A percentile compares a stretch with the other conserved stretches of the same genome.
Conservation (phyloP, 1,139 yeast genomes). For the Yamadazyma diddensiae region DNA sequence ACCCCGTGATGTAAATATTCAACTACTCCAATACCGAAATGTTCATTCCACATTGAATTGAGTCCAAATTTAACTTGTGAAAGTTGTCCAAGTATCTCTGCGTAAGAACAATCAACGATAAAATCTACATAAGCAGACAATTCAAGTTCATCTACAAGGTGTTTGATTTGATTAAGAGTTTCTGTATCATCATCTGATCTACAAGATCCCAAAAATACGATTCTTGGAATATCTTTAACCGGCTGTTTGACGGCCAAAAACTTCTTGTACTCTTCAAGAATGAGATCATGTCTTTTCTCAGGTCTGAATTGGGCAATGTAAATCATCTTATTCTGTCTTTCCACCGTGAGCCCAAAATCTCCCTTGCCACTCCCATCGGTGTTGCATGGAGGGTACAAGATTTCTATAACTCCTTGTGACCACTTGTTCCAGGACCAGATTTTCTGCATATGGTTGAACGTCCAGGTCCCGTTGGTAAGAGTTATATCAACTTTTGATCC, state of each 20-base stretch:
- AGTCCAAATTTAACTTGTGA: slow-evolving; percentile 70
- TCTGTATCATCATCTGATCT: slow-evolving; percentile 65
- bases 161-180: slow-evolving; percentile 51
- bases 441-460: slow-evolving; percentile 62
- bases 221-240: slow-evolving; percentile 37
- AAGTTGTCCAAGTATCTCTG: slow-evolving; percentile 54
- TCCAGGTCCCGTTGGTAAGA: slow-evolving; percentile 90
- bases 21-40: slow-evolving; percentile 96
- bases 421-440: slow-evolving; percentile 52
- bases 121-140: slow-evolving; percentile 57
- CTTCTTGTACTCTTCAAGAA: slow-evolving; percentile 59
- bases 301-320: slow-evolving; percentile 94
- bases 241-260: slow-evolving; percentile 33
- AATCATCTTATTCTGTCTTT: slow-evolving; percentile 57
- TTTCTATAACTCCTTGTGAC: slow-evolving; percentile 28
- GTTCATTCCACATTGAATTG: slow-evolving; percentile 99
- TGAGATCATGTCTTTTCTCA: slow-evolving; percentile 82
- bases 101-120: slow-evolving; percentile 73
- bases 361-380: slow-evolving; percentile 38
- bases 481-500: slow-evolving; percentile 69
- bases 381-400: slow-evolving; percentile 86
- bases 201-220: slow-evolving; percentile 82
- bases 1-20: slow-evolving; percentile 88
- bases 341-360: slow-evolving; percentile 12
- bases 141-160: slow-evolving; percentile 43